Base-by-base conservation (phyloP, 2,329 filamentous ascomycete species). In the Botrytis sinoallii region DNA sequence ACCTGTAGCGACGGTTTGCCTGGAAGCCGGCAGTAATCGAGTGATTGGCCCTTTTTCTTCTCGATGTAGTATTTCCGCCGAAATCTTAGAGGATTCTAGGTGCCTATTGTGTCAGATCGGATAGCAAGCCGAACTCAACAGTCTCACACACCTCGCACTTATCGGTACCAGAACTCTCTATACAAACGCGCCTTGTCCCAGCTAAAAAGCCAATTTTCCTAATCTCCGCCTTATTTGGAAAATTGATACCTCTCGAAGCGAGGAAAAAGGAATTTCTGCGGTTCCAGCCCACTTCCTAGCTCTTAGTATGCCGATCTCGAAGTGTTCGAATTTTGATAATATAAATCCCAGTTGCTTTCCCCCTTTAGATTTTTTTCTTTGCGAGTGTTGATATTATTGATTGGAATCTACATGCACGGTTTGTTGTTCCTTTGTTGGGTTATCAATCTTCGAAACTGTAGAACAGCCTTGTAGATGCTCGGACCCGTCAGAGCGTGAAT, bases 191-290 rank as follows among this genome's bases (percentile, higher is more conserved):
- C 59, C 44, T 70, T 72, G 46, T 72, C 71, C 70, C 71, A 69
- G 38, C 44, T 63, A 25, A 73, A 44, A 35, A 73, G 71, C 66
- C 64, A 61, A 52, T 57, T 52, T 63, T 52, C 64, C 44, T 32
- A 73, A 73, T 73, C 66, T 73, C 71, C 71, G 71, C 66, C 52
- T 57, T 55, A 44, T 68, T 68, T 46, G 52, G 52, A 57, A 57
- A 35, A 35, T 66, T 35, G 14, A 55, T n/a, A 64, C 69, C 48
- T 63, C 55, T 64, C 59, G 42, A 42, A 66, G 64, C 71, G 44
- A 70, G 66, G 22, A 65, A 20, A 60, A 66, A 42, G n/a, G 35
- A 55, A 65, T 40, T 71, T 42, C 60, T 71, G 59, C 44, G 60
- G 70, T 55, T 71, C 70, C 59, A 71, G 59, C 69, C 69, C 70